Evolutionary conservation across 176 grass and related monocot species (phyloP).

Genomic region (Avena eriantha): DNA sequence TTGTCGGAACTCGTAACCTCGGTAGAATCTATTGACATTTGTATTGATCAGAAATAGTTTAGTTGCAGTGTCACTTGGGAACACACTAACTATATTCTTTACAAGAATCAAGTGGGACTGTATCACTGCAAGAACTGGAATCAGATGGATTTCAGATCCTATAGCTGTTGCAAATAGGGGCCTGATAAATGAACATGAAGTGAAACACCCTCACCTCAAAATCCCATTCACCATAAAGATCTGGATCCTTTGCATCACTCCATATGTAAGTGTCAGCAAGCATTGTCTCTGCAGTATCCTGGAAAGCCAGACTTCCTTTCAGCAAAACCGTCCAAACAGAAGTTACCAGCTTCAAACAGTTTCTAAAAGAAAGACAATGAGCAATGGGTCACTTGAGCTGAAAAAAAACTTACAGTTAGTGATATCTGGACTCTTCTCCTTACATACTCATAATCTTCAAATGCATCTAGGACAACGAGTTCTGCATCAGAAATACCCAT

Average conservation of each 20-base stretch:
- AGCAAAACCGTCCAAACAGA: not conserved
- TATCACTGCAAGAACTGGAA: not conserved
- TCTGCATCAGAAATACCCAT: conserved; percentile 71
- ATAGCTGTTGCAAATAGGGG: not conserved
- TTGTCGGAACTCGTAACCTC: not conserved
- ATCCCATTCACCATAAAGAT: conserved; percentile 92
- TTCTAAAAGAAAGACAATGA: not conserved
- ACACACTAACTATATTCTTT: not conserved
- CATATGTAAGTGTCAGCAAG: conserved; percentile 82
- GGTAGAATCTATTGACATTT: not conserved
- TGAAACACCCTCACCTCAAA: conserved; percentile 75
- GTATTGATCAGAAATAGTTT: not conserved
- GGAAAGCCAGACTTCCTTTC: conserved; percentile 29
- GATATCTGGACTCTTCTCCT: conserved; percentile 83
- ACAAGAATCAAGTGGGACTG: not conserved
- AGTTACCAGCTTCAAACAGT: not conserved
- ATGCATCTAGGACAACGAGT: conserved; percentile 70
- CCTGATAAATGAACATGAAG: conserved; percentile 10
- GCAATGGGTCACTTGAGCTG: not conserved
- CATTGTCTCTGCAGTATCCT: conserved; percentile 73
- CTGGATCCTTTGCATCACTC: conserved; percentile 67
- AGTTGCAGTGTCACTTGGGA: not conserved
- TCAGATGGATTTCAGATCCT: not conserved
- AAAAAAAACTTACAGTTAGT: conserved; percentile 60
- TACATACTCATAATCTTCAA: conserved; percentile 87